Evolutionary conservation across 1,284 basidiomycete genomes (phyloP).

Genomic region (Malassezia brasiliensis): DNA sequence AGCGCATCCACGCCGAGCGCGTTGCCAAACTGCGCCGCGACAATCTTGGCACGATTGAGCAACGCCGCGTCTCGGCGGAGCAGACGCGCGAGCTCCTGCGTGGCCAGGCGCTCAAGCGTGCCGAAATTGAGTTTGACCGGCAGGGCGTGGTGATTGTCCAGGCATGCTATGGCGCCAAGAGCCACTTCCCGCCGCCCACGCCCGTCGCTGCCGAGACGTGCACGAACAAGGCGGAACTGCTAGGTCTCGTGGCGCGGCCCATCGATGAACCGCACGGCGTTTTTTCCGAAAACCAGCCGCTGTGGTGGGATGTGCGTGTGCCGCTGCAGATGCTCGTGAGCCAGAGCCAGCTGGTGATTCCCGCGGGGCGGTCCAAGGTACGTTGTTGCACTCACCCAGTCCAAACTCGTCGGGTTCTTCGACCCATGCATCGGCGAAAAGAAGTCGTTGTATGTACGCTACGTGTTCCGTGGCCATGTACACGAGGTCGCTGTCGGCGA

Average conservation of each 20-base stretch:
- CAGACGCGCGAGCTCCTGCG: slow-evolving; percentile 53
- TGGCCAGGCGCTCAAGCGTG: slow-evolving; percentile 49
- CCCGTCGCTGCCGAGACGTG: background rate
- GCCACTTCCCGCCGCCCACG: slow-evolving; percentile 20
- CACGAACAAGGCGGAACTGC: slow-evolving; percentile 2
- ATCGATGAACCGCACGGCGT: background rate
- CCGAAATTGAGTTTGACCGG: slow-evolving; percentile 48
- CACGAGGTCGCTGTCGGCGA: slow-evolving; percentile 72
- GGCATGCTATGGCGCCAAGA: slow-evolving; percentile 55
- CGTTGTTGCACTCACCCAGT: slow-evolving; percentile 49
- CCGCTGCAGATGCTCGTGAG: slow-evolving; percentile 72
- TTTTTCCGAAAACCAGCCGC: slow-evolving; percentile 19
- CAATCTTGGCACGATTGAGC: slow-evolving; percentile 57
- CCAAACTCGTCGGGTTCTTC: slow-evolving; percentile 63
- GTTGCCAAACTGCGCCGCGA: slow-evolving; percentile 55
- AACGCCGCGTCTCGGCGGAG: slow-evolving; percentile 56
- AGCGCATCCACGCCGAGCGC: slow-evolving; percentile 48
- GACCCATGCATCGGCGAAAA: slow-evolving; percentile 62
- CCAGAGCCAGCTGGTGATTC: slow-evolving; percentile 67
- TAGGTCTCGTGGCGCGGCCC: background rate
- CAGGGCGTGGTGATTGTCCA: slow-evolving; percentile 61
- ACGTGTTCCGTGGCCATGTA: slow-evolving; percentile 61
- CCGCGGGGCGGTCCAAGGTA: slow-evolving; percentile 58
- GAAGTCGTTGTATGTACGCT: slow-evolving; percentile 63
- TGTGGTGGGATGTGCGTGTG: slow-evolving; percentile 65